Conservation (phyloP, 225 moss, liverwort and hornwort species). For the Physcomitrium patens region DNA sequence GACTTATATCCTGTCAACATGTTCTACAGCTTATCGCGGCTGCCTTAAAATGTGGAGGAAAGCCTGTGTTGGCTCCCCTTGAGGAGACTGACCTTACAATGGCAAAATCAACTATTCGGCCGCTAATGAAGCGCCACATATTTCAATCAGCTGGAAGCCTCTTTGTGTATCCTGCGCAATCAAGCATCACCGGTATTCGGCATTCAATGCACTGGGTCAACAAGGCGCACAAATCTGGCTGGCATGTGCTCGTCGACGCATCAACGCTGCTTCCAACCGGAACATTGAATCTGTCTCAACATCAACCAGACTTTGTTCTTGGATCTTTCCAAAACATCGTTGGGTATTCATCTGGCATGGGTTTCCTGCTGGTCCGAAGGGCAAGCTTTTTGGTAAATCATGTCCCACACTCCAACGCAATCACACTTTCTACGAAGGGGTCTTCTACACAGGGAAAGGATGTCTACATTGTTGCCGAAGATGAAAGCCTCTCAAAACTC, state of each 20-base stretch:
- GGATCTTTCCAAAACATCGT: conserved; percentile 71
- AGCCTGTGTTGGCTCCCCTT: conserved; percentile 58
- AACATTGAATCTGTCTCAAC: conserved; percentile 45
- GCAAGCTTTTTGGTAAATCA: conserved; percentile 42
- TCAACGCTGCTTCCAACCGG: conserved; percentile 68
- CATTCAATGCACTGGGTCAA: conserved; percentile 52
- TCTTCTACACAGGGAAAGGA: conserved; percentile 24
- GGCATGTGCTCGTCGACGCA: conserved; percentile 47
- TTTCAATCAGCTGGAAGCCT: conserved; percentile 39
- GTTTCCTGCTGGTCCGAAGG: conserved; percentile 65
- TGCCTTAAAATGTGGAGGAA: conserved; percentile 56
- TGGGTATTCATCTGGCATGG: conserved; percentile 75
- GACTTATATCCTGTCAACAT: not conserved
- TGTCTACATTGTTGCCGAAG: not conserved
- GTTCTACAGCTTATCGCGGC: conserved; percentile 38
- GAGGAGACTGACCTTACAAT: conserved; percentile 58
- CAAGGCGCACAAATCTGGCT: conserved; percentile 51
- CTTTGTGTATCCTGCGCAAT: conserved; percentile 53
- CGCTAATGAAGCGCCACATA: conserved; percentile 43
- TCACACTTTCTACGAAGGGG: conserved; percentile 33
- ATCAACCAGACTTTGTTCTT: conserved; percentile 74
- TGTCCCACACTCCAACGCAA: conserved; percentile 21
- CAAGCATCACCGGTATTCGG: conserved; percentile 41
- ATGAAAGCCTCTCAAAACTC: conserved; percentile 12
- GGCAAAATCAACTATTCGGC: conserved; percentile 41